Conservation (phyloP, 306 rosid species). For the Erythrophleum fordii region DNA sequence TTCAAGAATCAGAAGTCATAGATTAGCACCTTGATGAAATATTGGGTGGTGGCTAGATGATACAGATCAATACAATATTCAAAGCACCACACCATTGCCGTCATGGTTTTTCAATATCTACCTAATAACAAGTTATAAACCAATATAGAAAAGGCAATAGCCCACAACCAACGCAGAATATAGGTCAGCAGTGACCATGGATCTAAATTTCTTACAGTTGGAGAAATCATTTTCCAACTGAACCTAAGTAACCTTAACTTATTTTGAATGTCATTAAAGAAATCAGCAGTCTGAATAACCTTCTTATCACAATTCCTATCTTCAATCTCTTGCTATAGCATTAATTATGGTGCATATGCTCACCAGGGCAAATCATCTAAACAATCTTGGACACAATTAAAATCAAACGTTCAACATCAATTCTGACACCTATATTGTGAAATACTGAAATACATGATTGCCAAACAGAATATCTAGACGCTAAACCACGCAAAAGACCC, state of each 20-base stretch:
- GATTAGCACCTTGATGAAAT: neutral
- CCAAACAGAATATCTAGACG: neutral
- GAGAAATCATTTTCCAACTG: neutral
- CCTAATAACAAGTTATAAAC: slow-evolving; percentile 17
- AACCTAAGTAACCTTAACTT: neutral
- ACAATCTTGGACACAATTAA: slow-evolving; percentile 7
- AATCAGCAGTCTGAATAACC: neutral
- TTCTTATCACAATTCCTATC: neutral
- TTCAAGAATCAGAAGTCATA: neutral
- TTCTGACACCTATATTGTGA: neutral
- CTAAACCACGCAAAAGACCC: neutral
- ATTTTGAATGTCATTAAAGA: neutral
- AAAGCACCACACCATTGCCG: neutral
- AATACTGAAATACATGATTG: neutral
- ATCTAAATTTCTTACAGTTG: neutral
- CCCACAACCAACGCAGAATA: neutral
- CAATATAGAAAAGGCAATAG: slow-evolving; percentile 7
- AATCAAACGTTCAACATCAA: neutral
- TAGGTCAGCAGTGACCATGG: neutral
- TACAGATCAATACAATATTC: neutral
- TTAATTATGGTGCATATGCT: neutral
- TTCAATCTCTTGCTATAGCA: neutral
- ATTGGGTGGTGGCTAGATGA: neutral
- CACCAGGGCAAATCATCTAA: slow-evolving; percentile 6
- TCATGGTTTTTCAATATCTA: slow-evolving; percentile 20